Evolutionary conservation across 306 rosid species (phyloP).

Genomic region (Sindora glabra): DNA sequence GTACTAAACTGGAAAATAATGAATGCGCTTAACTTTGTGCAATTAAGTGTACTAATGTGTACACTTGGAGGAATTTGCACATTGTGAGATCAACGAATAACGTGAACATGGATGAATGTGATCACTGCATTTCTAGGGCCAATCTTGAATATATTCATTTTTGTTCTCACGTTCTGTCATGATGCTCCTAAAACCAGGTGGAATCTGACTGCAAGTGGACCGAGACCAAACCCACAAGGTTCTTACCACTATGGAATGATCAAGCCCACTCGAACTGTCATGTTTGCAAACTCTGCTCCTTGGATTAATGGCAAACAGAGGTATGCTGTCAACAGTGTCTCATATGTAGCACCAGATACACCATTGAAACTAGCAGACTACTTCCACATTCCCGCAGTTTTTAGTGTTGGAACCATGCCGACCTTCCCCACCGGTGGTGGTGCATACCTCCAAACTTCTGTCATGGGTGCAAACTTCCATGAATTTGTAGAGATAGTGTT

Average conservation of each 20-base stretch:
- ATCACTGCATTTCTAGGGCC: too few species aligned
- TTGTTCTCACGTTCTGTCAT: not conserved
- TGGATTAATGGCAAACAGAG: constrained; percentile 85
- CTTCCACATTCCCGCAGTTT: constrained; percentile 79
- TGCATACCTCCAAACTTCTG: constrained; percentile 80
- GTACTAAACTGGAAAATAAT: too few species aligned
- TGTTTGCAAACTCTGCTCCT: constrained; percentile 82
- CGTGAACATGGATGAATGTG: too few species aligned
- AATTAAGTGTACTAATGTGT: too few species aligned
- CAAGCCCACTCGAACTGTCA: constrained; percentile 60
- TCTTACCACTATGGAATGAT: constrained; percentile 90
- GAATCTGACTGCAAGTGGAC: constrained; percentile 94
- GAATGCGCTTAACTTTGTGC: too few species aligned
- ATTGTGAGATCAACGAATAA: too few species aligned
- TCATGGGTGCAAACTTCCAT: constrained; percentile 67
- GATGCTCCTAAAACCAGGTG: constrained; percentile 36
- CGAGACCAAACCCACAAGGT: constrained; percentile 97
- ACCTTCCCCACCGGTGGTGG: constrained; percentile 50
- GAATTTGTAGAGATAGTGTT: constrained; percentile 83
- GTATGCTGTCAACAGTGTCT: constrained; percentile 82
- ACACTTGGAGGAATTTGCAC: too few species aligned
- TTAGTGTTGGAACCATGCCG: constrained; percentile 68
- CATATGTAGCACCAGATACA: constrained; percentile 61
- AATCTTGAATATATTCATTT: too few species aligned
- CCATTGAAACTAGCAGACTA: constrained; percentile 83